Conservation (phyloP, 2,329 filamentous ascomycete genomes). For the Fusarium anguioides region DNA sequence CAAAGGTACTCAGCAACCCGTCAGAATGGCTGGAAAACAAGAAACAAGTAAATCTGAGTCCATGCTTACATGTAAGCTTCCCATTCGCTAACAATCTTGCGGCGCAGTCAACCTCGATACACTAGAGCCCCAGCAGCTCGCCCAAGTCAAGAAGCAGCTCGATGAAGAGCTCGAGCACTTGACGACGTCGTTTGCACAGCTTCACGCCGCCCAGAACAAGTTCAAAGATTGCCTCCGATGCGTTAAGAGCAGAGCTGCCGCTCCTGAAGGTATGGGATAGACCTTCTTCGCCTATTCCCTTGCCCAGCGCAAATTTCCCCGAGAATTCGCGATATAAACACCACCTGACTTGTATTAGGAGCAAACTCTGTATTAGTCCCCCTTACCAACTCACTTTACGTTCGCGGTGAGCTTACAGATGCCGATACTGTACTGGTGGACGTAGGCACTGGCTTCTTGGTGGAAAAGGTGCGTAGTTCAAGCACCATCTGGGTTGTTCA, state of each 20-base stretch:
- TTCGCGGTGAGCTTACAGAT: slow-evolving; percentile 81
- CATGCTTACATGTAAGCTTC: background rate
- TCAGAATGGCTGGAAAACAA: slow-evolving; percentile 50
- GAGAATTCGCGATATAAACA: background rate
- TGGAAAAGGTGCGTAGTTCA: slow-evolving; percentile 77
- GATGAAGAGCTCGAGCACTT: slow-evolving; percentile 97
- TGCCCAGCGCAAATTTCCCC: background rate
- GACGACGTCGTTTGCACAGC: slow-evolving; percentile 87
- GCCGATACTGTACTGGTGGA: slow-evolving; percentile 86
- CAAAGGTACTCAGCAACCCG: slow-evolving; percentile 14
- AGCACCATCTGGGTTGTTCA: slow-evolving; percentile 8
- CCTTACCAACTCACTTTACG: slow-evolving; percentile 93
- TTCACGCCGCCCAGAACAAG: slow-evolving; percentile 89
- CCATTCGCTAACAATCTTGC: slow-evolving; percentile 1
- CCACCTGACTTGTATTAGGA: slow-evolving; percentile 37
- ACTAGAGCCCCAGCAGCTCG: slow-evolving; percentile 86
- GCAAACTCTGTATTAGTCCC: slow-evolving; percentile 82
- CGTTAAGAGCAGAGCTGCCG: slow-evolving; percentile 63
- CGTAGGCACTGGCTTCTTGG: slow-evolving; percentile 91
- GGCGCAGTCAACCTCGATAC: slow-evolving; percentile 72
- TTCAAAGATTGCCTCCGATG: slow-evolving; percentile 90
- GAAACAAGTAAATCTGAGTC: slow-evolving; percentile 45
- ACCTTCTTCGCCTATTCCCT: background rate
- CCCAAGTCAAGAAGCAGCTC: slow-evolving; percentile 93
- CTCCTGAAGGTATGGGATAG: slow-evolving; percentile 46